phyloP scores from a whole-genome alignment of 2,329 filamentous ascomycete species.

The Lasiodiplodia citricola region DNA sequence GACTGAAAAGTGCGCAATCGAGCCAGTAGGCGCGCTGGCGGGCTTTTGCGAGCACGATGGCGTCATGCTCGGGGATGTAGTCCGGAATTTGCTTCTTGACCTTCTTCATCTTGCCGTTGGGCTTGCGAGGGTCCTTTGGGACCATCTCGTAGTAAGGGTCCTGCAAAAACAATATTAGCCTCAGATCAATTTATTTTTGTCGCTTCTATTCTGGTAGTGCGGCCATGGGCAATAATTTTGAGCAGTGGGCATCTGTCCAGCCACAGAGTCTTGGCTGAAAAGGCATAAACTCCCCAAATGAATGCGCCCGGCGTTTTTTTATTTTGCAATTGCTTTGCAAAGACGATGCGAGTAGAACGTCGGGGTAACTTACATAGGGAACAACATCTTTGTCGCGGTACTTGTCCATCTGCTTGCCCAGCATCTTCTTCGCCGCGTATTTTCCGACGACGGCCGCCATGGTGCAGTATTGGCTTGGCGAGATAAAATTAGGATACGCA shows the following conservation, averaged over 20 bases:
- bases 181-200: conserved; percentile 1
- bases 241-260: background rate
- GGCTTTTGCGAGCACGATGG: conserved; percentile 80
- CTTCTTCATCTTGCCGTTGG: conserved; percentile 76
- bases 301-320: background rate
- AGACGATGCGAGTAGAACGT: background rate
- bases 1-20: conserved; percentile 82
- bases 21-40: conserved; percentile 84
- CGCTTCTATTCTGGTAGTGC: background rate
- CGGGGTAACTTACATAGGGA: conserved; percentile 44
- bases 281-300: background rate
- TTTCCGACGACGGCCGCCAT: conserved; percentile 55
- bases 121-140: conserved; percentile 67
- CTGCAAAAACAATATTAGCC: conserved; percentile 51
- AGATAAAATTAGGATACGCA: conserved; percentile 15
- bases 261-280: background rate
- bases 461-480: conserved; percentile 30
- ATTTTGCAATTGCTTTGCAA: background rate
- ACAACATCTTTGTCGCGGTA: conserved; percentile 51
- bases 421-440: conserved; percentile 56
- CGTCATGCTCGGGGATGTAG: conserved; percentile 83
- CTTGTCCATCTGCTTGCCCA: conserved; percentile 54
- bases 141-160: conserved; percentile 91
- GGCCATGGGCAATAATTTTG: background rate
- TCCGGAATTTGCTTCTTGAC: conserved; percentile 82